Base-by-base conservation (phyloP, 2,329 filamentous ascomycete species). In the Ophiostoma pallidulum region DNA sequence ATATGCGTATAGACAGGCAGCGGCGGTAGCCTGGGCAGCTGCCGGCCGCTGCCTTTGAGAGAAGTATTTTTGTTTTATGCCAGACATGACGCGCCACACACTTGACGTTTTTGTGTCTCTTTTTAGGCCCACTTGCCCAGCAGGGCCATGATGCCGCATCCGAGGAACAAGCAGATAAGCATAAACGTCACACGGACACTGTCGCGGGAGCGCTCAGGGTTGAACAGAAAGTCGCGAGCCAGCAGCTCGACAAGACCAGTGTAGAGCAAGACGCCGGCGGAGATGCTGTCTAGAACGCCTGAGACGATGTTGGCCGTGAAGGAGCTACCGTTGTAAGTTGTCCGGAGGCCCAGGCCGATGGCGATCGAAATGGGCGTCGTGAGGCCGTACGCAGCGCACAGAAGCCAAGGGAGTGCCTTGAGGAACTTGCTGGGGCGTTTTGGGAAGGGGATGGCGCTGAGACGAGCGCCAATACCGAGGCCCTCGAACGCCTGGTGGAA, bases 171-270 rank as follows among this genome's bases (percentile, higher is more conserved):
- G 48, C 86, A 81, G 0, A 68, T 71, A 58, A 92, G 86, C 1
- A 88, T 90, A 45, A 72, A 69, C 28, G 88, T 62, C 50, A 89
- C 74, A 51, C 76, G 76, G 29, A 91, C 69, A 1, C 79, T 77
- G 0, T 85, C 84, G 41, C 78, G 78, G 48, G 84, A 80, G 86
- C 95, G 94, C 55, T 85, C 78, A 3, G 78, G 77, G 64, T 86
- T 94, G 68, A 95, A 96, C 84, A 97, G 88, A 68, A 96, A 96
- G 65, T 97, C 91, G 60, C 95, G 89, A 0, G 91, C 91, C 71
- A 96, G 84, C 38, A 97, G 72, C 70, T 97, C 91, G 9, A 97
- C 88, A n/a, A 97, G 71, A 6, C 88, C 90, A 0, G 91, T 96
- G 66, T 96, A 97, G 57, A 97, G 84, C 53, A 97, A 71, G 51